Evolutionary conservation across 148 eudicot species (phyloP).

Genomic region (Fagopyrum tataricum): DNA sequence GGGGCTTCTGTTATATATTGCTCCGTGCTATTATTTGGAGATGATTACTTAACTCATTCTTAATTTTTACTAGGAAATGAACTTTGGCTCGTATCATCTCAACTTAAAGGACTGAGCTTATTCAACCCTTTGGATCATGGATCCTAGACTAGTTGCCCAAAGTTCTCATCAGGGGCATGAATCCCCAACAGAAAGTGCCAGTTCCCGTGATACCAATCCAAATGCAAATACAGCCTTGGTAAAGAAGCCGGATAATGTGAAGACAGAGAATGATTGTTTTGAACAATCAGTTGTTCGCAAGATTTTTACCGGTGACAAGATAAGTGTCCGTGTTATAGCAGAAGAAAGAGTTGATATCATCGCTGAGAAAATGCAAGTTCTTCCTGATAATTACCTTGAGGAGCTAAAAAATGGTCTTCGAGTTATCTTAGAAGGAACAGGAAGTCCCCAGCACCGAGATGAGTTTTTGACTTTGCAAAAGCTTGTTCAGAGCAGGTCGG

Average conservation of each 20-base stretch:
- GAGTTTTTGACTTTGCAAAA: slow-evolving; percentile 43
- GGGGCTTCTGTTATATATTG: neutral
- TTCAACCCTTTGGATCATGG: slow-evolving; percentile 18
- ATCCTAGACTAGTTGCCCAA: slow-evolving; percentile 38
- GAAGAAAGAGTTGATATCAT: slow-evolving; percentile 50
- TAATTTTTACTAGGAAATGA: neutral
- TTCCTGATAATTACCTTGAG: slow-evolving; percentile 40
- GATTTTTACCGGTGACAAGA: slow-evolving; percentile 63
- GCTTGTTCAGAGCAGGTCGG: slow-evolving; percentile 47
- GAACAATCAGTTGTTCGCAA: slow-evolving; percentile 77
- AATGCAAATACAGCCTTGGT: slow-evolving; percentile 58
- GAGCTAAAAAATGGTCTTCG: slow-evolving; percentile 41
- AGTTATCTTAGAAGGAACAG: slow-evolving; percentile 46
- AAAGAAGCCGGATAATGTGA: slow-evolving; percentile 58
- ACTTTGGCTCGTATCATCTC: neutral
- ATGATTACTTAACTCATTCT: neutral
- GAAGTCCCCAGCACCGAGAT: slow-evolving; percentile 45
- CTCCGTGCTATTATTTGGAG: neutral
- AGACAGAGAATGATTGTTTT: slow-evolving; percentile 65
- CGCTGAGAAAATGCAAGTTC: slow-evolving; percentile 41
- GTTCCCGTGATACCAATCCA: slow-evolving; percentile 92
- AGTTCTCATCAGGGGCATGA: slow-evolving; percentile 47
- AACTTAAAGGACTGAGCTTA: neutral
- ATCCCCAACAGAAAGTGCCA: slow-evolving; percentile 93
- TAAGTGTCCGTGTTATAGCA: slow-evolving; percentile 48